phyloP scores from a whole-genome alignment of 1,284 basidiomycete genomes.

The Puccinia sorghi region DNA sequence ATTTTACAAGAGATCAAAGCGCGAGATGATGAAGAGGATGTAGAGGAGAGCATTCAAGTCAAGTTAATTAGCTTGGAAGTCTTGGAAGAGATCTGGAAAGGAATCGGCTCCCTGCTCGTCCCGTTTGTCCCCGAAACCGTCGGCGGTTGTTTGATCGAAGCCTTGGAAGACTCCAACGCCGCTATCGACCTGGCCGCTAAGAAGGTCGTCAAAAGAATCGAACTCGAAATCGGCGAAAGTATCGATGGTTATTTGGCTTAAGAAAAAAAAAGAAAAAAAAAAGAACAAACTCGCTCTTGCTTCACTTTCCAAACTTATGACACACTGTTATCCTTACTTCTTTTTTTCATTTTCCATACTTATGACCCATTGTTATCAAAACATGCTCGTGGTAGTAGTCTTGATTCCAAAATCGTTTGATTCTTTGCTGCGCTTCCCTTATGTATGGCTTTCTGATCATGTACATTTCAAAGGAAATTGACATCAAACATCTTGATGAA shows the following conservation, averaged over 20 bases:
- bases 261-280: not conserved
- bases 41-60: constrained; percentile 66
- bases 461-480: too few species aligned
- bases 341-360: not conserved
- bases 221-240: constrained; percentile 48
- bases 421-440: too few species aligned
- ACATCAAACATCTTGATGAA: too few species aligned
- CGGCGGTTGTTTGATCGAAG: constrained; percentile 46
- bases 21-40: constrained; percentile 62
- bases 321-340: not conserved
- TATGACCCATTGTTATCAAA: too few species aligned
- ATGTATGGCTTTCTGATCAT: too few species aligned
- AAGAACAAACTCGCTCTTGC: not conserved
- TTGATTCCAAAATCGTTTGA: too few species aligned
- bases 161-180: constrained; percentile 40
- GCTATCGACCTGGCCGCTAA: constrained; percentile 43
- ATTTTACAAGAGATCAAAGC: constrained; percentile 39
- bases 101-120: constrained; percentile 66
- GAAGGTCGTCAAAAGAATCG: constrained; percentile 45
- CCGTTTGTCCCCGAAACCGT: constrained; percentile 63
- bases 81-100: constrained; percentile 72
- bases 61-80: constrained; percentile 72
- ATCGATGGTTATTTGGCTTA: constrained; percentile 48
- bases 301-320: not conserved
- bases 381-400: too few species aligned